phyloP scores from a whole-genome alignment of 257 asterid genomes.

The Solanum paucissectum region DNA sequence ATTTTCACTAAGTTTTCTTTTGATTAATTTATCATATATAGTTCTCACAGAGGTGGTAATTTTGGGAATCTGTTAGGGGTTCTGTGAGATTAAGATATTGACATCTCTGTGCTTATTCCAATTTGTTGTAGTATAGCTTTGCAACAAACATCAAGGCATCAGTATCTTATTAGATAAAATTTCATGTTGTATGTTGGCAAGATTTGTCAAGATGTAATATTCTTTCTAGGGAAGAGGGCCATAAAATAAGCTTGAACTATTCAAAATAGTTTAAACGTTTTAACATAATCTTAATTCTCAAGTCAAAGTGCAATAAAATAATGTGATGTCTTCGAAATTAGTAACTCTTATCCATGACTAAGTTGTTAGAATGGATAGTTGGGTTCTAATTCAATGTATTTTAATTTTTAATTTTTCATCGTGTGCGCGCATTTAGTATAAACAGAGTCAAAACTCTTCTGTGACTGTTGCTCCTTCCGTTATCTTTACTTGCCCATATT shows the following conservation, averaged over 20 bases:
- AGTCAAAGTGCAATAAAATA: neutral
- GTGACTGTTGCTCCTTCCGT: no score
- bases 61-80: neutral
- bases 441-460: no score
- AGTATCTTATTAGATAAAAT: neutral
- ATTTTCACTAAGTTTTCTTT: constrained; percentile 14
- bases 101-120: neutral
- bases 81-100: neutral
- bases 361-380: neutral
- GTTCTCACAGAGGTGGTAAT: neutral
- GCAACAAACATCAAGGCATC: neutral
- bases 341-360: no score
- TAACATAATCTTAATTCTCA: neutral
- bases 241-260: neutral
- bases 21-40: neutral
- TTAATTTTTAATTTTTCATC: neutral
- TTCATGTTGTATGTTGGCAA: neutral
- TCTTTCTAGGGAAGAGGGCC: neutral
- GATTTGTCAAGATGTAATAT: neutral
- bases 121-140: neutral
- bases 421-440: no score
- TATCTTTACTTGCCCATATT: no score
- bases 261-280: neutral
- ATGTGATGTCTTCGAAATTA: neutral
- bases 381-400: neutral